Conservation (phyloP, 805 yeast species). For the Candida yuanshanica region DNA sequence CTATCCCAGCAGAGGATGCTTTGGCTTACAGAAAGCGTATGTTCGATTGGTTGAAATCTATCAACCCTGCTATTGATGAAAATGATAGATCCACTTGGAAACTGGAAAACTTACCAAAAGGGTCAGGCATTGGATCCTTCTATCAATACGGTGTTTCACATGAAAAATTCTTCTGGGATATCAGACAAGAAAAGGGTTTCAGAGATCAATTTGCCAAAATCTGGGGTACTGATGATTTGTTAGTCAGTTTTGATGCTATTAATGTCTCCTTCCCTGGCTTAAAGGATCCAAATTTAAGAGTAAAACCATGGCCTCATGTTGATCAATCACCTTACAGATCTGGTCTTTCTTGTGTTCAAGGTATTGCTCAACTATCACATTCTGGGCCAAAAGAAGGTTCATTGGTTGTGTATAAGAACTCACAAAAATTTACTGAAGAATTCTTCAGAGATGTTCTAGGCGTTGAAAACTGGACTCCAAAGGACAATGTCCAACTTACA, state of each 20-base stretch:
- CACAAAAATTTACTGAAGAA: constrained; percentile 20
- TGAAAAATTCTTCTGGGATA: constrained; percentile 31
- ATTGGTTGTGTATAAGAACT: constrained; percentile 25
- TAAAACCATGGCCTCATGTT: constrained; percentile 28
- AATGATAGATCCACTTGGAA: constrained; percentile 26
- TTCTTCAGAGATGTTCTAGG: constrained; percentile 21
- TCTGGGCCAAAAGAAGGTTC: constrained; percentile 28
- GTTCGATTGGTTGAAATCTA: constrained; percentile 21
- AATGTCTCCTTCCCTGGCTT: constrained; percentile 26
- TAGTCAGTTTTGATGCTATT: constrained; percentile 30
- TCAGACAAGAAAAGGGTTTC: constrained; percentile 26
- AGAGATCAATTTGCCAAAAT: constrained; percentile 23
- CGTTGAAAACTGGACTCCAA: constrained; percentile 18
- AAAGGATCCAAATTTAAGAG: constrained; percentile 8
- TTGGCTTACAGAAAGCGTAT: constrained; percentile 17
- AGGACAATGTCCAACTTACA: constrained; percentile 18
- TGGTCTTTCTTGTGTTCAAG: constrained; percentile 29
- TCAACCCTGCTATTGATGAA: constrained; percentile 20
- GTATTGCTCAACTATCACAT: constrained; percentile 26
- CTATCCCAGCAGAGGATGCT: constrained; percentile 23
- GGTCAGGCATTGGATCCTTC: constrained; percentile 13
- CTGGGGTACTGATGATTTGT: constrained; percentile 29
- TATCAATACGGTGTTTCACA: constrained; percentile 22
- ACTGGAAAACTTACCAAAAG: constrained; percentile 25
- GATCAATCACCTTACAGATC: constrained; percentile 29